Evolutionary conservation across 345 rosid genomes (phyloP).

Genomic region (Cardamine occulta): DNA sequence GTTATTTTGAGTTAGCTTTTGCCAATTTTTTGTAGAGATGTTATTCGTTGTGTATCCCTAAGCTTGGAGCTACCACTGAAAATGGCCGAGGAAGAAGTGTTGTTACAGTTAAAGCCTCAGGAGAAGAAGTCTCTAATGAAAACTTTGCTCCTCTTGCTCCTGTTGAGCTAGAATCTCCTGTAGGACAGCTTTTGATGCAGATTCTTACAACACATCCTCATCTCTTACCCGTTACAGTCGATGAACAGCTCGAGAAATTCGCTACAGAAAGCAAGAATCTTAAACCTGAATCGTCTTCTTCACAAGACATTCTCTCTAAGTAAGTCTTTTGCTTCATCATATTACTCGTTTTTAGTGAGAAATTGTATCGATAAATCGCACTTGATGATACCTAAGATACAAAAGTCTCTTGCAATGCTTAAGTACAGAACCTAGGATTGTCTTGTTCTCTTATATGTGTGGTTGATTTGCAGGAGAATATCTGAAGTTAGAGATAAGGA

Average conservation of each 20-base stretch:
- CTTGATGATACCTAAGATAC: too few relatives aligned
- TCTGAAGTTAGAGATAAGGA: conserved; percentile 87
- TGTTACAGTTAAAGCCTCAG: conserved; percentile 62
- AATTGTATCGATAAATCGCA: too few relatives aligned
- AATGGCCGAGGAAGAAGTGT: conserved; percentile 55
- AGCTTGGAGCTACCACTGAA: conserved; percentile 48
- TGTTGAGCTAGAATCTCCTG: conserved; percentile 74
- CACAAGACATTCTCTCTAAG: conserved; percentile 74
- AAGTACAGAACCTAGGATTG: not conserved
- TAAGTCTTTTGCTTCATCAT: conserved; percentile 37
- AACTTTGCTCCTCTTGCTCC: conserved; percentile 69
- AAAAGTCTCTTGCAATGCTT: not conserved
- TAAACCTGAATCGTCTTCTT: conserved; percentile 46
- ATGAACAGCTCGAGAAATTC: conserved; percentile 87
- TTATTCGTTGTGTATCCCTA: conserved; percentile 52
- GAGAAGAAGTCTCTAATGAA: conserved; percentile 46
- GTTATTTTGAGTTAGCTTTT: too few relatives aligned
- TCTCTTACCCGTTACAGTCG: conserved; percentile 76
- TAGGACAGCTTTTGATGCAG: conserved; percentile 80
- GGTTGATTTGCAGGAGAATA: conserved; percentile 64
- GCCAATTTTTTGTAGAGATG: conserved; percentile 49
- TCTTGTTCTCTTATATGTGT: not conserved
- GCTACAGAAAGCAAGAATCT: conserved; percentile 58
- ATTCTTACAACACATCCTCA: conserved; percentile 87
- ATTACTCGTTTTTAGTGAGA: not conserved